Evolutionary conservation across 495 filamentous ascomycete species (phyloP).

Genomic region (Penicillium daleae): DNA sequence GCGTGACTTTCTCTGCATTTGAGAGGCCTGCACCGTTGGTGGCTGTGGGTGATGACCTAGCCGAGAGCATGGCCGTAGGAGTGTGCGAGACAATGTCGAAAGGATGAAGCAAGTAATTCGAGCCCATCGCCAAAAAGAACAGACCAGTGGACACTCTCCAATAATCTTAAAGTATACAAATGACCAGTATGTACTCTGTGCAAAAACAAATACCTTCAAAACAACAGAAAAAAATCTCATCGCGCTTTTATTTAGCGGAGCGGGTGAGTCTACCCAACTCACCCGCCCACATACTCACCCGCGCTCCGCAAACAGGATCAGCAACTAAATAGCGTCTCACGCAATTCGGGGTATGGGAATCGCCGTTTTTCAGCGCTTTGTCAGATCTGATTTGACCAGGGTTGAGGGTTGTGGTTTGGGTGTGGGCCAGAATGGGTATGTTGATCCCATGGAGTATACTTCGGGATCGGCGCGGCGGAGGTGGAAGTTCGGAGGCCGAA

Average conservation of each 20-base stretch:
- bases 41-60: not conserved
- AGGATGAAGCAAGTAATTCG: not conserved
- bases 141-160: not conserved
- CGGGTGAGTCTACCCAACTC: not conserved
- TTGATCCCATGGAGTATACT: constrained; percentile 5
- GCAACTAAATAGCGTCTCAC: not conserved
- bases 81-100: not conserved
- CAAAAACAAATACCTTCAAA: not conserved
- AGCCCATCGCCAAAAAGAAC: not conserved
- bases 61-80: constrained; percentile 7
- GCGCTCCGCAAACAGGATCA: not conserved
- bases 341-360: not conserved
- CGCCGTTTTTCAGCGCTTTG: not conserved
- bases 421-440: not conserved
- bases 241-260: not conserved
- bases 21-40: not conserved
- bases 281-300: not conserved
- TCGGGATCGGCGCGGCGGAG: constrained; percentile 3
- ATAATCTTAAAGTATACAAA: not conserved
- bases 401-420: not conserved
- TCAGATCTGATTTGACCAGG: not conserved
- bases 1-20: constrained; percentile 13
- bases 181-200: not conserved
- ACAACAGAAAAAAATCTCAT: not conserved
- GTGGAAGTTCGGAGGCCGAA: constrained; percentile 4